Conservation (phyloP, 2,329 filamentous ascomycete species). For the Zymoseptoria passerinii region DNA sequence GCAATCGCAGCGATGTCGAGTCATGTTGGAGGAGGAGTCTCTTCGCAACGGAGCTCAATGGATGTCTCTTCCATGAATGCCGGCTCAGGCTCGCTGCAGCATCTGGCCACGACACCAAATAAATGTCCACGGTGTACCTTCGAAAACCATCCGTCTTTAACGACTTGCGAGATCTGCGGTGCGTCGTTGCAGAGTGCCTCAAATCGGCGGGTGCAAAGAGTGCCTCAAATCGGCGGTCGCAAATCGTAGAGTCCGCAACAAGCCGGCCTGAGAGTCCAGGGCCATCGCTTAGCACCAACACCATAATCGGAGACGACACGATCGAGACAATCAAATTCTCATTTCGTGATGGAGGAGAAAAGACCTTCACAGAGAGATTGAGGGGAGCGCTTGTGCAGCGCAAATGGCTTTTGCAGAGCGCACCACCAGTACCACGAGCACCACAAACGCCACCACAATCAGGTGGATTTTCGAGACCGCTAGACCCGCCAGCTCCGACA, state of each 20-base stretch:
- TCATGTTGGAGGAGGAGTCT: slow-evolving; percentile 30
- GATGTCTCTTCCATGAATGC: not conserved
- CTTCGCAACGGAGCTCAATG: slow-evolving; percentile 1
- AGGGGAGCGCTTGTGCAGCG: slow-evolving; percentile 83
- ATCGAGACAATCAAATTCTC: slow-evolving; percentile 81
- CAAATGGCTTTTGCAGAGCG: slow-evolving; percentile 89
- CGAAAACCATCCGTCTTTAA: slow-evolving; percentile 78
- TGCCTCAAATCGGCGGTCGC: slow-evolving; percentile 36
- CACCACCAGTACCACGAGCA: slow-evolving; percentile 73
- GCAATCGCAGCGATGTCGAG: slow-evolving; percentile 67
- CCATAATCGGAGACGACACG: slow-evolving; percentile 48
- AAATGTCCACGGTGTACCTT: slow-evolving; percentile 85
- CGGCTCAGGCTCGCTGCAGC: not conserved
- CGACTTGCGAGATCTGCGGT: slow-evolving; percentile 85
- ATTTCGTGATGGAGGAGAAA: slow-evolving; percentile 80
- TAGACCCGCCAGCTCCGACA: slow-evolving; percentile 19
- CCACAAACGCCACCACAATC: slow-evolving; percentile 25
- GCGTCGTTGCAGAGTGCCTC: slow-evolving; percentile 53
- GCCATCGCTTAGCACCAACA: slow-evolving; percentile 46
- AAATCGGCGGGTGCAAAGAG: slow-evolving; percentile 33
- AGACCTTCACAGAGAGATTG: slow-evolving; percentile 79
- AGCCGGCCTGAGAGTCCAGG: slow-evolving; percentile 68
- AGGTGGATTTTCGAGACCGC: slow-evolving; percentile 40
- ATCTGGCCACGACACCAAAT: not conserved
- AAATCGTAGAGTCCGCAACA: slow-evolving; percentile 16